Percentiles rank a stretch among this genome's conserved stretches.
Evolutionary conservation across 306 rosid species (phyloP).

Genomic region (Trifolium repens): DNA sequence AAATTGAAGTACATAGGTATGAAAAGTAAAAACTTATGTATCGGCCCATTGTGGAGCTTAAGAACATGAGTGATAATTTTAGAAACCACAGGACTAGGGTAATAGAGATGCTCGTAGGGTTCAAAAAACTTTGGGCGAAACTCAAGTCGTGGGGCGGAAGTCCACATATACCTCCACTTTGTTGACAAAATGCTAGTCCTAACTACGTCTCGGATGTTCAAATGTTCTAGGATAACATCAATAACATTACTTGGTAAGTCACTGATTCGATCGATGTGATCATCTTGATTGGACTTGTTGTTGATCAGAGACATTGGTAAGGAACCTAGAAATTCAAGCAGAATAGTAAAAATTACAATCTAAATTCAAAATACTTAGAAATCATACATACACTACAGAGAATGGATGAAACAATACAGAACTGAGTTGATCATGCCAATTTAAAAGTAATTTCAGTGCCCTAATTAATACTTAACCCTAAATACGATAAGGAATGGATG

Average conservation of each 20-base stretch:
- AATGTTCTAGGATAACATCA: background rate
- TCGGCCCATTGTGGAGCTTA: background rate
- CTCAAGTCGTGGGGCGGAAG: background rate
- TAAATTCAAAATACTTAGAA: background rate
- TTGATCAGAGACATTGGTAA: background rate
- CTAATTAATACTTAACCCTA: no score
- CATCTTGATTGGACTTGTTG: background rate
- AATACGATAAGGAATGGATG: no score
- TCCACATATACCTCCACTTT: conserved; percentile 23
- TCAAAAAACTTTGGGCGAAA: background rate
- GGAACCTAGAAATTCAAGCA: background rate
- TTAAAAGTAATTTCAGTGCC: no score
- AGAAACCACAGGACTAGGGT: background rate
- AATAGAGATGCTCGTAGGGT: background rate
- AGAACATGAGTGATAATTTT: background rate
- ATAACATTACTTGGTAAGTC: conserved; percentile 34
- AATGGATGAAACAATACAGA: no score
- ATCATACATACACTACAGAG: no score
- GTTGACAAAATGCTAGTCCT: conserved; percentile 33
- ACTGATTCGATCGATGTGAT: conserved; percentile 31
- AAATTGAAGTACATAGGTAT: accelerated
- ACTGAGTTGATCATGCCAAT: no score
- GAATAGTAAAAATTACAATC: background rate
- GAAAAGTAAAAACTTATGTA: conserved; percentile 12
- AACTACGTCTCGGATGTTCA: background rate